These are phyloP conservation scores for Suillus americanus DNA, from an alignment of 768 basidiomycete species.

Conservation along the genomic window DNA sequence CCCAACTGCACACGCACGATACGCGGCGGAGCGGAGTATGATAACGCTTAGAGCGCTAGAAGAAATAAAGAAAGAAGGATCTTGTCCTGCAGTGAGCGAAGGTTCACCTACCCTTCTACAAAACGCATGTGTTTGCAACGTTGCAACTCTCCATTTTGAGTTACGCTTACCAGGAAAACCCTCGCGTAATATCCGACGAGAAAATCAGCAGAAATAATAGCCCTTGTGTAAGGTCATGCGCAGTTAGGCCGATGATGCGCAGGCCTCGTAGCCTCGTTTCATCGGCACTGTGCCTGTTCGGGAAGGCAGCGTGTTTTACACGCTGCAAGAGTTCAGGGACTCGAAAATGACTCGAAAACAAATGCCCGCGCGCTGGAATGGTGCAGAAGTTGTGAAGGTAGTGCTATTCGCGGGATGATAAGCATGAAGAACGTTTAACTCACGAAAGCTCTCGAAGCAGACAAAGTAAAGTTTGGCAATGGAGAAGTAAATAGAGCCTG, in stretches of 20 bases:
- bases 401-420: background rate
- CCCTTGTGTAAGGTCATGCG: background rate
- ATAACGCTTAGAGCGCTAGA: background rate
- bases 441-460: background rate
- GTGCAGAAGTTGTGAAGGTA: background rate
- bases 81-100: background rate
- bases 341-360: background rate
- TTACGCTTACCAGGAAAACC: background rate
- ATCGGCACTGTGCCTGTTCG: background rate
- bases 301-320: background rate
- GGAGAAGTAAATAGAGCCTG: background rate
- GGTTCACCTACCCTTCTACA: background rate
- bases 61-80: background rate
- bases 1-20: background rate
- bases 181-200: conserved; percentile 4
- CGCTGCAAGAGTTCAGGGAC: background rate
- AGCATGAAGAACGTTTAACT: background rate
- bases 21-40: conserved; percentile 2
- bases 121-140: background rate
- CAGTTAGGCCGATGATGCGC: conserved; percentile 2
- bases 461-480: background rate
- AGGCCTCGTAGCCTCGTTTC: background rate
- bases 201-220: background rate
- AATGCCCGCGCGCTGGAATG: background rate
- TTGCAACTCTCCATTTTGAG: background rate